Base-by-base conservation (phyloP, 2,329 filamentous ascomycete species). In the Microthyrium microscopicum region DNA sequence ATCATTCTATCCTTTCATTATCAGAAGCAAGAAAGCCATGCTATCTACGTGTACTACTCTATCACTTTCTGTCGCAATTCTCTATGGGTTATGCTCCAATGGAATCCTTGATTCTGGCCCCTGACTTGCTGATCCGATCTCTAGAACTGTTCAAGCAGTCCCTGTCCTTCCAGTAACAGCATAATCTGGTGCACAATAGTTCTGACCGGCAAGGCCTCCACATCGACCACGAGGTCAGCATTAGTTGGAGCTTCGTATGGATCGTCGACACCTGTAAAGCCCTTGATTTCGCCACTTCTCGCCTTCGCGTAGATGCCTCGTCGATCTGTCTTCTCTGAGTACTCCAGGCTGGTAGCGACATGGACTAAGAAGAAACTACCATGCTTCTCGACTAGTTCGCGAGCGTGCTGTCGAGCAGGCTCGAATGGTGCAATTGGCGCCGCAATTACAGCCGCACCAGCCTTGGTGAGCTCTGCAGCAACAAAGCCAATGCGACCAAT, bases 131-230 rank as follows among this genome's bases (percentile, higher is more conserved):
- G 8, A 8, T 25, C 22, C 22, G 22, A 17, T 26, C 19, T 26
- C 35, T 37, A 63, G 36, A 56, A 51, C 64, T 71, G 64, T 45
- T 94, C 87, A 49, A 98, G 64, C 50, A 93, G 70, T 31, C 89
- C 89, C 49, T 79, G 68, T 54, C 77, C 79, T 71, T 98, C 89
- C 39, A 98, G 66, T 61, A 94, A 60, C 50, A 98, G 67, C 42
- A 98, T 70, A 49, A 98, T 95, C 69, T 95, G 81, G 64, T 98
- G 89, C 34, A 98, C 89, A 41, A 87, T 87, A 39, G 80, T 89
- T 50, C 89, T 71, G 30, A 95, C 85, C 44, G 73, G 80, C 58
- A 81, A 83, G 69, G 78, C 89, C 60, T 80, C 76, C 36, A 77
- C 56, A 56, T 95, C 79, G 25, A 95, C 87, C 4, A 73, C 72